These are phyloP conservation scores for Medicago ruthenica DNA, from an alignment of 306 rosid species.

Conservation along the genomic window DNA sequence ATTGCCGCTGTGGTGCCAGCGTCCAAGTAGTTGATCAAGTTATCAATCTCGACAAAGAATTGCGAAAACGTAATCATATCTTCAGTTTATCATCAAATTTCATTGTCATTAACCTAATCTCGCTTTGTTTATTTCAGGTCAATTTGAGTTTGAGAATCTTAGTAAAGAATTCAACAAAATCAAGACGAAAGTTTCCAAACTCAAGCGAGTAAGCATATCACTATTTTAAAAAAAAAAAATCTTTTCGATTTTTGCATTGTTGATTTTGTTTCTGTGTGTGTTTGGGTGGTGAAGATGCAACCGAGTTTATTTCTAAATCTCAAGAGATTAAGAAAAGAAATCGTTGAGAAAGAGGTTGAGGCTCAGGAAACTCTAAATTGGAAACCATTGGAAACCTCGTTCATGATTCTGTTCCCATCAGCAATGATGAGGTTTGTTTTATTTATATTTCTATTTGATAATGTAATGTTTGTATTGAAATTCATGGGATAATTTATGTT, in stretches of 20 bases:
- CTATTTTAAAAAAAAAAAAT: too few relatives aligned
- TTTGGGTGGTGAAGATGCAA: constrained; percentile 70
- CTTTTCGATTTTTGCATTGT: background rate
- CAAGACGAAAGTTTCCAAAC: constrained; percentile 74
- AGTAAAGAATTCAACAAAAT: constrained; percentile 80
- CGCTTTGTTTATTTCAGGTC: constrained; percentile 50
- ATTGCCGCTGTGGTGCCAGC: constrained; percentile 79
- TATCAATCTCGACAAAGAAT: constrained; percentile 83
- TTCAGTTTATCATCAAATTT: background rate
- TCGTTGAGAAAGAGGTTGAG: constrained; percentile 81
- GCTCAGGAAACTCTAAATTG: constrained; percentile 71
- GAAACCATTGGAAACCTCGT: constrained; percentile 87
- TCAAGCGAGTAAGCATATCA: constrained; percentile 57
- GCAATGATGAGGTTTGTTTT: constrained; percentile 72
- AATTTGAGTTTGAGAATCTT: constrained; percentile 74
- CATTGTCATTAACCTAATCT: background rate
- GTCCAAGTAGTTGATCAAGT: constrained; percentile 82
- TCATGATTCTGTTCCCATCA: constrained; percentile 85
- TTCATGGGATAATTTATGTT: background rate
- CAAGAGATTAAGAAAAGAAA: constrained; percentile 63
- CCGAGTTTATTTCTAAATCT: constrained; percentile 57
- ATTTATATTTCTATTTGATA: background rate
- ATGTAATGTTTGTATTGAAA: background rate
- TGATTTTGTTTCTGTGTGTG: background rate
- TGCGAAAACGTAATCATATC: constrained; percentile 73